Percentiles rank a stretch among this genome's conserved stretches.
Evolutionary conservation across 169 alveolate genomes (phyloP).

Genomic region (Blepharisma undulans): DNA sequence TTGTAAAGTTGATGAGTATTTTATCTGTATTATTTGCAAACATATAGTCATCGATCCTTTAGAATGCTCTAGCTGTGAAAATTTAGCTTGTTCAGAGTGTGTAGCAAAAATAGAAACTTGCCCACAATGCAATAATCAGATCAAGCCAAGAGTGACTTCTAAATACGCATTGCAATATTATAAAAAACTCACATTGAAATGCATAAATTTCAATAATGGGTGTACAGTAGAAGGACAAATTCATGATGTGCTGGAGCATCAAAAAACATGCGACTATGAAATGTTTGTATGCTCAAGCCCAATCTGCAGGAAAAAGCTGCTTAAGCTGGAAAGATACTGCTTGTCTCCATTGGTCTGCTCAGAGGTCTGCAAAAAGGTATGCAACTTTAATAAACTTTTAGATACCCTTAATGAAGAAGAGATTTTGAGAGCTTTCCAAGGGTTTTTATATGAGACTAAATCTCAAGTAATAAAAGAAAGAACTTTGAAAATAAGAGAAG

Average conservation of each 20-base stretch:
- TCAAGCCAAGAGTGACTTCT: neutral
- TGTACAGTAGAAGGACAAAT: neutral
- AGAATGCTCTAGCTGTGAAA: conserved; percentile 22
- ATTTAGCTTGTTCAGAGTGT: neutral
- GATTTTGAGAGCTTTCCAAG: neutral
- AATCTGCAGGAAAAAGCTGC: neutral
- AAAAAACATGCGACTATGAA: conserved; percentile 26
- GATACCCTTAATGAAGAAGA: neutral
- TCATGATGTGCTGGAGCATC: neutral
- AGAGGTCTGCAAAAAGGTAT: neutral
- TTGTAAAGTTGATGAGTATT: conserved; percentile 23
- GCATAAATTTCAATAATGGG: neutral
- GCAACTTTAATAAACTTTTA: neutral
- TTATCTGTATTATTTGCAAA: neutral
- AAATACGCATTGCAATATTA: conserved; percentile 15
- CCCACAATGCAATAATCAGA: neutral
- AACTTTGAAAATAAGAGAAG: neutral
- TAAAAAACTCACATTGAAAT: neutral
- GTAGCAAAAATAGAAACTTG: neutral
- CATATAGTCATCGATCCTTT: neutral
- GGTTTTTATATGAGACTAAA: neutral
- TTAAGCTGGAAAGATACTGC: neutral
- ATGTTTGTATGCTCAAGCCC: conserved; percentile 3
- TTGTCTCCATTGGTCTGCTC: neutral
- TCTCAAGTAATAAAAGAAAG: neutral